Percentiles rank a stretch among this genome's conserved stretches.
Conservation (phyloP, 2,329 filamentous ascomycete genomes). For the Aspergillus thermomutatus region DNA sequence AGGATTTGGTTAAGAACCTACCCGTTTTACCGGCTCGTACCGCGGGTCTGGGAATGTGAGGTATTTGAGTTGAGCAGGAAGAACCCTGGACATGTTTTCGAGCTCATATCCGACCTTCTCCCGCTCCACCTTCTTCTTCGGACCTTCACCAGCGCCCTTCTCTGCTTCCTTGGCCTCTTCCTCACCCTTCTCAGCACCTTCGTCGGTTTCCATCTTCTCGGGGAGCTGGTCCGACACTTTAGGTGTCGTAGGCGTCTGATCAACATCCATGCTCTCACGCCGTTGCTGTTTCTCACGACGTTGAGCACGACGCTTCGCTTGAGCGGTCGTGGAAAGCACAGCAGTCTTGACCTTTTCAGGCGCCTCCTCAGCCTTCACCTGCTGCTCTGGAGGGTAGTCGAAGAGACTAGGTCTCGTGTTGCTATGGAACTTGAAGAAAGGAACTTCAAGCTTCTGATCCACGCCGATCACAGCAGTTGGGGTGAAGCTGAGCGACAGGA, state of each 20-base stretch:
- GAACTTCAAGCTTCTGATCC: slow-evolving; percentile 89
- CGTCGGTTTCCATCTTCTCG: slow-evolving; percentile 81
- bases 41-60: slow-evolving; percentile 87
- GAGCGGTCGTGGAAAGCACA: slow-evolving; percentile 91
- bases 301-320: slow-evolving; percentile 90
- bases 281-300: slow-evolving; percentile 89
- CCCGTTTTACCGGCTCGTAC: slow-evolving; percentile 91
- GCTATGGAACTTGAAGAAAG: slow-evolving; percentile 92
- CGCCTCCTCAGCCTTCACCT: slow-evolving; percentile 90
- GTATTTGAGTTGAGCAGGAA: slow-evolving; percentile 90
- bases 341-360: slow-evolving; percentile 93
- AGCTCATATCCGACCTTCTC: slow-evolving; percentile 96
- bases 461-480: slow-evolving; percentile 94
- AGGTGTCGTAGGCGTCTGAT: slow-evolving; percentile 71
- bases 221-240: slow-evolving; percentile 58
- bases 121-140: slow-evolving; percentile 89
- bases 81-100: slow-evolving; percentile 93
- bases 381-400: slow-evolving; percentile 95
- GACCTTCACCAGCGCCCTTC: slow-evolving; percentile 56
- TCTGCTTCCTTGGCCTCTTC: slow-evolving; percentile 58
- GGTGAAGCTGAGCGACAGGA: slow-evolving; percentile 93
- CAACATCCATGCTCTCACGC: slow-evolving; percentile 93
- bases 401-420: slow-evolving; percentile 93
- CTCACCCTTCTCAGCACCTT: slow-evolving; percentile 58
- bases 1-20: slow-evolving; percentile 42